A percentile compares a stretch with the other conserved stretches of the same genome.
Evolutionary conservation across 352 stramenopile genomes (phyloP).

Genomic region (Phytophthora kernoviae): DNA sequence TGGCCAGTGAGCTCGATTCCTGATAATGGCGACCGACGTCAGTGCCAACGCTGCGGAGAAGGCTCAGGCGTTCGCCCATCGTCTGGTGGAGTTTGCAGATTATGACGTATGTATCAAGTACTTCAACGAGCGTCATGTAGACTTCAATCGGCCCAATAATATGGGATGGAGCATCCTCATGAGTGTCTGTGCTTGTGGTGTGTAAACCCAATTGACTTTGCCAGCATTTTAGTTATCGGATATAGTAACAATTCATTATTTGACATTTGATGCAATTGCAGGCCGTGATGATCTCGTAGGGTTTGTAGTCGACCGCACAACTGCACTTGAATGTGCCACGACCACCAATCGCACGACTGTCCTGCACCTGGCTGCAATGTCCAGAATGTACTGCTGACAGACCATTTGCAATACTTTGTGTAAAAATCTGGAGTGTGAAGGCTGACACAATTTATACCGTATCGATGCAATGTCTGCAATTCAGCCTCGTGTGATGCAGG

Average conservation of each 20-base stretch:
- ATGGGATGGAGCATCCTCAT: conserved; percentile 84
- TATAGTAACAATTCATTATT: not conserved
- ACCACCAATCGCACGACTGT: conserved; percentile 73
- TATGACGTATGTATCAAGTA: conserved; percentile 58
- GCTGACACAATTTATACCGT: not conserved
- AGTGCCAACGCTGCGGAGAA: conserved; percentile 9
- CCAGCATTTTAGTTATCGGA: not conserved
- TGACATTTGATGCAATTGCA: conserved; percentile 24
- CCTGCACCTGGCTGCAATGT: conserved; percentile 81
- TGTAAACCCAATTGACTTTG: not conserved
- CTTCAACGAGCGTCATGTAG: conserved; percentile 59
- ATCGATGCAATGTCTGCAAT: not conserved
- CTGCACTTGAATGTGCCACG: conserved; percentile 59
- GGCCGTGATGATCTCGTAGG: conserved; percentile 69
- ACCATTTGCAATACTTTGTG: too few relatives aligned
- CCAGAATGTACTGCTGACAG: conserved; percentile 20
- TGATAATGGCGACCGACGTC: conserved; percentile 2
- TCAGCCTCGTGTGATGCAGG: conserved; percentile 62
- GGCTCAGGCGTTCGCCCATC: conserved; percentile 75
- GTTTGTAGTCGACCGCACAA: conserved; percentile 57
- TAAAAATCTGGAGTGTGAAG: too few relatives aligned
- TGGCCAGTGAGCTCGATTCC: not conserved
- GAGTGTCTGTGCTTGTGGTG: conserved; percentile 76
- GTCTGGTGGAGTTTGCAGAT: conserved; percentile 77
- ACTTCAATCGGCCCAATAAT: conserved; percentile 63